These are phyloP conservation scores for Hordeum pubiflorum DNA, from an alignment of 202 grass and related monocot genomes.

Conservation along the genomic window DNA sequence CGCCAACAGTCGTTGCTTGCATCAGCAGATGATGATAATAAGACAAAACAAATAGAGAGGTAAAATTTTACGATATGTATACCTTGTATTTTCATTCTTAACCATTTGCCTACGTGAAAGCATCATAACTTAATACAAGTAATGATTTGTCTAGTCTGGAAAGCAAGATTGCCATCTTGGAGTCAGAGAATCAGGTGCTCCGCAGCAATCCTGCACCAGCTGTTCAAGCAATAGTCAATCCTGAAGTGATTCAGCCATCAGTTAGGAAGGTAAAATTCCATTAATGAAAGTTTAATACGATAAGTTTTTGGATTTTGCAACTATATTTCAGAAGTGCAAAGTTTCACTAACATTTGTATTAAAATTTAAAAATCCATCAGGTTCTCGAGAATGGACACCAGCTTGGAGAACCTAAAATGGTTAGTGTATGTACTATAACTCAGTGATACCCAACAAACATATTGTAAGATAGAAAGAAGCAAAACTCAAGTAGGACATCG, in stretches of 20 bases:
- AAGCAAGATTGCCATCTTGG: constrained; percentile 62
- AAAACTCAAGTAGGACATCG: not conserved
- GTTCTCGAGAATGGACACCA: constrained; percentile 40
- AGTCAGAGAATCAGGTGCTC: constrained; percentile 63
- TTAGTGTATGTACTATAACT: constrained; percentile 35
- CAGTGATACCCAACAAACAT: constrained; percentile 8
- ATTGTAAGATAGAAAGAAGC: constrained; percentile 18
- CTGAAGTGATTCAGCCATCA: constrained; percentile 31
- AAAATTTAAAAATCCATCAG: constrained; percentile 32
- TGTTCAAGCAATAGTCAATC: constrained; percentile 27
- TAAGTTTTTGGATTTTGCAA: not conserved
- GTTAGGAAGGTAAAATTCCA: constrained; percentile 31
- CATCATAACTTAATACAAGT: constrained; percentile 3
- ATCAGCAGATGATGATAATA: constrained; percentile 82
- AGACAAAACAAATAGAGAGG: constrained; percentile 71
- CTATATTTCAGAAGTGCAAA: constrained; percentile 6
- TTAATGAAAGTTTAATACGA: not conserved
- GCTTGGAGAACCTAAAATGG: constrained; percentile 33
- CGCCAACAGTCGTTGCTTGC: constrained; percentile 70
- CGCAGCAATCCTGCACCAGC: constrained; percentile 29
- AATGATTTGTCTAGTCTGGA: constrained; percentile 46
- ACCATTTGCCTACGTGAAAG: not conserved
- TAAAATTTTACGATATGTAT: constrained; percentile 11
- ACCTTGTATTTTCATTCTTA: not conserved
- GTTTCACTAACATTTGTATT: not conserved